phyloP scores from a whole-genome alignment of 257 asterid genomes.

The Craterostigma plantagineum region DNA sequence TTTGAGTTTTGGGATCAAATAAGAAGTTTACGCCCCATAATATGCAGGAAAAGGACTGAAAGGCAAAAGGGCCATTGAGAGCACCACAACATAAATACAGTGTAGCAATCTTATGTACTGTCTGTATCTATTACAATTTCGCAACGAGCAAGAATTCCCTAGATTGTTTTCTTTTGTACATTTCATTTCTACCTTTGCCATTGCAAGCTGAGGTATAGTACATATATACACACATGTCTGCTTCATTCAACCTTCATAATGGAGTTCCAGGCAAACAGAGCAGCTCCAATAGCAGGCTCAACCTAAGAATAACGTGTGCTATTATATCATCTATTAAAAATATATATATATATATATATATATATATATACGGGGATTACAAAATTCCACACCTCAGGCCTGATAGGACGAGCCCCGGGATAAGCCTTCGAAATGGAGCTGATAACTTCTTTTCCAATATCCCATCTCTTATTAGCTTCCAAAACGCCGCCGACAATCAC shows the following conservation, averaged over 20 bases:
- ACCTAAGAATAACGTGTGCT: conserved; percentile 22
- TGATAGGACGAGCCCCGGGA: conserved; percentile 54
- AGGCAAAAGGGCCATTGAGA: no score
- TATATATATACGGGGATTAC: neutral
- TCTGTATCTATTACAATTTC: no score
- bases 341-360: no score
- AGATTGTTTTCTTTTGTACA: no score
- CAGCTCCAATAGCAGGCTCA: conserved; percentile 96
- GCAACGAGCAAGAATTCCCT: no score
- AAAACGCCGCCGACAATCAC: conserved; percentile 95
- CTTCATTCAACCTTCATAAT: conserved; percentile 24
- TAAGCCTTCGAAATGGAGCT: conserved; percentile 43
- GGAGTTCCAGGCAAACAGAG: conserved; percentile 59
- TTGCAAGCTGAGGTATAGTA: no score
- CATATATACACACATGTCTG: neutral
- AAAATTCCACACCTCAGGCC: conserved; percentile 55
- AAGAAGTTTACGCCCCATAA: no score
- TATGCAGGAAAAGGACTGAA: no score
- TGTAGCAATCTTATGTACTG: no score
- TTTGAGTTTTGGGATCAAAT: no score
- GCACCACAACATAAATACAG: no score
- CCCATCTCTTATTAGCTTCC: conserved; percentile 71
- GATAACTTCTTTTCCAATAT: conserved; percentile 62
- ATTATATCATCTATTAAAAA: neutral
- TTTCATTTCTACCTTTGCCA: no score